Conservation (phyloP, 371 early-diverging fungal species). For the Mucor sp. region DNA sequence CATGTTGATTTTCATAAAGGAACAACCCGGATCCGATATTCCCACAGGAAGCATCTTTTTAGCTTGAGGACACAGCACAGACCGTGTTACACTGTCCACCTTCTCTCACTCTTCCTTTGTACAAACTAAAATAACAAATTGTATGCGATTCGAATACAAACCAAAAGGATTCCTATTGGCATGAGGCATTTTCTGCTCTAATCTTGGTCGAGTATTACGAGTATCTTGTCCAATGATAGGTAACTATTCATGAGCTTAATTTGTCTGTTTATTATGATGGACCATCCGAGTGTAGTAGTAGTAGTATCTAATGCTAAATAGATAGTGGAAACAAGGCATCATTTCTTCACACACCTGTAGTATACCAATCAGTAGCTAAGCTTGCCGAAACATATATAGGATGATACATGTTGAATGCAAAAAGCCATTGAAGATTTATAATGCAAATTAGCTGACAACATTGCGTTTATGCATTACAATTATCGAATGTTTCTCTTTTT, state of each 20-base stretch:
- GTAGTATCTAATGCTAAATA: neutral
- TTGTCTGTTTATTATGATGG: neutral
- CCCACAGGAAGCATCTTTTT: conserved; percentile 8
- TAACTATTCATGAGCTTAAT: neutral
- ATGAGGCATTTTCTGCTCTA: neutral
- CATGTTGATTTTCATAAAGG: conserved; percentile 8
- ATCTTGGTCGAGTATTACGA: neutral
- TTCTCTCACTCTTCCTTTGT: neutral
- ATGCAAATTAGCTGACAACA: neutral
- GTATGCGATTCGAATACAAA: neutral
- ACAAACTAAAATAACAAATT: neutral
- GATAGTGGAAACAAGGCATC: neutral
- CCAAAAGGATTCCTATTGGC: neutral
- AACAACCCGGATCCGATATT: conserved; percentile 24
- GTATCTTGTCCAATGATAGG: neutral
- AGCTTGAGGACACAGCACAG: conserved; percentile 19
- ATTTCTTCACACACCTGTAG: neutral
- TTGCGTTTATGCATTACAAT: neutral
- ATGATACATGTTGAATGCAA: neutral
- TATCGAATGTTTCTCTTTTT: neutral
- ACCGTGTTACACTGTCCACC: conserved; percentile 21
- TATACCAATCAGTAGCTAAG: neutral
- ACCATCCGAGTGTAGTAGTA: conserved; percentile 1
- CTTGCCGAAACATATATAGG: neutral
- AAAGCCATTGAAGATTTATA: neutral